These are phyloP conservation scores for Globisporangium emineosum DNA, from an alignment of 352 stramenopile species.

Conservation along the genomic window DNA sequence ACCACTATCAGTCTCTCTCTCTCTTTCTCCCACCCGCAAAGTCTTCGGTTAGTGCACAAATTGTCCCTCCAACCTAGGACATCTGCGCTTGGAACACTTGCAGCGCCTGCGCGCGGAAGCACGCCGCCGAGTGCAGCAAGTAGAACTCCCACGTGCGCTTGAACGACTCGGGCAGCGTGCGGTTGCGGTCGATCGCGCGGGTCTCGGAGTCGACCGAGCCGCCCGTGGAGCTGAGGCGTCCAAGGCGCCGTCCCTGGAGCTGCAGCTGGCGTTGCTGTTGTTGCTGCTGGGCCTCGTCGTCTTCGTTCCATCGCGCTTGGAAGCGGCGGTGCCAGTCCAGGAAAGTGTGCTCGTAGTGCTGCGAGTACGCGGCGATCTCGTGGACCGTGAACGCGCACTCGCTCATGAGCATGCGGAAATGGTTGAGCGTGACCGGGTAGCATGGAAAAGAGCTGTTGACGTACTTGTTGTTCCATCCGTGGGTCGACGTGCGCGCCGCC, in stretches of 20 bases:
- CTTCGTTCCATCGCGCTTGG: conserved; percentile 45
- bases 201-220: conserved; percentile 8
- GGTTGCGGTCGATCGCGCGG: conserved; percentile 10
- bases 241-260: conserved; percentile 12
- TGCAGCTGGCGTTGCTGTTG: conserved; percentile 4
- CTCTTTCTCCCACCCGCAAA: background rate
- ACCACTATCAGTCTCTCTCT: background rate
- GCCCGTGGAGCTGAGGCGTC: conserved; percentile 5
- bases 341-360: conserved; percentile 85
- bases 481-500: conserved; percentile 58
- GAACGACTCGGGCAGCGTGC: conserved; percentile 70
- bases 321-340: conserved; percentile 83
- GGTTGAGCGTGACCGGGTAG: conserved; percentile 47
- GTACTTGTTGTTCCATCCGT: conserved; percentile 85
- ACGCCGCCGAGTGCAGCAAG: conserved; percentile 81
- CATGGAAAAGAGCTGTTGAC: conserved; percentile 63
- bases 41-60: background rate
- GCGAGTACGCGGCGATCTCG: conserved; percentile 62
- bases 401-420: conserved; percentile 41
- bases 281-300: conserved; percentile 14
- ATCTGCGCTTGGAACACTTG: conserved; percentile 71
- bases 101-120: conserved; percentile 68
- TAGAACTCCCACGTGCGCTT: conserved; percentile 89
- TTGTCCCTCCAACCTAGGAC: conserved; percentile 22
- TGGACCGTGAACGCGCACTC: conserved; percentile 61